Conservation (phyloP, 2,329 filamentous ascomycete genomes). For the Pyricularia grisea region DNA sequence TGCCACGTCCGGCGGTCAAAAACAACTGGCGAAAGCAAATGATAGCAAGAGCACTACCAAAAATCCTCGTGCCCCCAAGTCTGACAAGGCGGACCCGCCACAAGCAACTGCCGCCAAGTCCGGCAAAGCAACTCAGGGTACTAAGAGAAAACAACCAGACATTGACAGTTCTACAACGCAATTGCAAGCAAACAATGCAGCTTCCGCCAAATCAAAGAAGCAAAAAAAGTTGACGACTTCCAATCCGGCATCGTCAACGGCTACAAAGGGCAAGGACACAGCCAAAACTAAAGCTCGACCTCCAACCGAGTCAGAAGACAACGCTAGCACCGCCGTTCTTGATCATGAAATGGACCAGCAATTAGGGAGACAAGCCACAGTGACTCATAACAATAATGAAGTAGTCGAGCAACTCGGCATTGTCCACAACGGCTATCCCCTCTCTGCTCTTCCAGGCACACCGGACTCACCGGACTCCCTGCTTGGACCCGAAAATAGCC, state of each 20-base stretch:
- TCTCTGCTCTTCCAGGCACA: not conserved
- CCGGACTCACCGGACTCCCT: not conserved
- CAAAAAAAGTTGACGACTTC: not conserved
- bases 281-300: conserved; percentile 65
- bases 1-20: too few species aligned
- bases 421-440: not conserved
- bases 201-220: not conserved
- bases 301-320: conserved; percentile 34
- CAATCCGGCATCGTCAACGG: not conserved
- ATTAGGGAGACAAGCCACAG: not conserved
- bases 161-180: not conserved
- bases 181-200: not conserved
- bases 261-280: conserved; percentile 4
- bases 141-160: not conserved
- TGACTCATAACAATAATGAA: not conserved
- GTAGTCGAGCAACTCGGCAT: not conserved
- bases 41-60: not conserved
- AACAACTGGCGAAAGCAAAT: not conserved
- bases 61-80: not conserved
- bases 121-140: not conserved
- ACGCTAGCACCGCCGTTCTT: conserved; percentile 10
- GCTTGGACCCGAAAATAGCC: not conserved
- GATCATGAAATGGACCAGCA: not conserved
- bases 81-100: not conserved
- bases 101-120: not conserved